These are phyloP conservation scores for Lactarius hatsudake DNA, from an alignment of 768 basidiomycete species.

Conservation along the genomic window DNA sequence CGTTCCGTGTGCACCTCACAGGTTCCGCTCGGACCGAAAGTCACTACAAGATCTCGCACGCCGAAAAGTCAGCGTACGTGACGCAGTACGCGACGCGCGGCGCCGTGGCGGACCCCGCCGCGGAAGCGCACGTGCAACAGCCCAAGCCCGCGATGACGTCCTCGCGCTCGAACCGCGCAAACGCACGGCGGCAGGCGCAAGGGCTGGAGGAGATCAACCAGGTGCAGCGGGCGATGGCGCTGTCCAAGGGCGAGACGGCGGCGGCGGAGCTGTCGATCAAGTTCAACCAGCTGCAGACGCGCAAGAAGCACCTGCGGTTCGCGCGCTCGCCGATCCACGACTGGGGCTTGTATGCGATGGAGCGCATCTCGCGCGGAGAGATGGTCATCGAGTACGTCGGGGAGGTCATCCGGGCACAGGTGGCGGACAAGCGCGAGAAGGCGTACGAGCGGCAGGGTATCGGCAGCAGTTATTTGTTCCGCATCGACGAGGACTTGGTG, in stretches of 20 bases:
- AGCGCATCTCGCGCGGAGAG: slow-evolving; percentile 87
- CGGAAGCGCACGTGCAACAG: slow-evolving; percentile 46
- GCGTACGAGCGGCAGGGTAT: slow-evolving; percentile 96
- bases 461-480: slow-evolving; percentile 95
- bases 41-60: slow-evolving; percentile 90
- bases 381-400: slow-evolving; percentile 99
- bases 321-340: slow-evolving; percentile 95
- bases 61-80: slow-evolving; percentile 89
- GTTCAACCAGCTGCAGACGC: slow-evolving; percentile 96
- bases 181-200: slow-evolving; percentile 85
- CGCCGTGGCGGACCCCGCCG: slow-evolving; percentile 40
- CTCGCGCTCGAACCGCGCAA: slow-evolving; percentile 88
- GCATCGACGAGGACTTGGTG: slow-evolving; percentile 96
- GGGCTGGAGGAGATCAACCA: slow-evolving; percentile 95
- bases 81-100: slow-evolving; percentile 78
- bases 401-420: slow-evolving; percentile 91
- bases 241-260: slow-evolving; percentile 72
- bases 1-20: slow-evolving; percentile 74
- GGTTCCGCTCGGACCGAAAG: slow-evolving; percentile 94
- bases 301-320: slow-evolving; percentile 97
- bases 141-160: slow-evolving; percentile 59
- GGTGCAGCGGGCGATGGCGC: slow-evolving; percentile 73
- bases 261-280: slow-evolving; percentile 79
- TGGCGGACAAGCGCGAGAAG: slow-evolving; percentile 97
- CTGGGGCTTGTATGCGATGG: slow-evolving; percentile 98